Evolutionary conservation across 164 flowering plant genomes (phyloP).

Genomic region (Brasenia schreberi): DNA sequence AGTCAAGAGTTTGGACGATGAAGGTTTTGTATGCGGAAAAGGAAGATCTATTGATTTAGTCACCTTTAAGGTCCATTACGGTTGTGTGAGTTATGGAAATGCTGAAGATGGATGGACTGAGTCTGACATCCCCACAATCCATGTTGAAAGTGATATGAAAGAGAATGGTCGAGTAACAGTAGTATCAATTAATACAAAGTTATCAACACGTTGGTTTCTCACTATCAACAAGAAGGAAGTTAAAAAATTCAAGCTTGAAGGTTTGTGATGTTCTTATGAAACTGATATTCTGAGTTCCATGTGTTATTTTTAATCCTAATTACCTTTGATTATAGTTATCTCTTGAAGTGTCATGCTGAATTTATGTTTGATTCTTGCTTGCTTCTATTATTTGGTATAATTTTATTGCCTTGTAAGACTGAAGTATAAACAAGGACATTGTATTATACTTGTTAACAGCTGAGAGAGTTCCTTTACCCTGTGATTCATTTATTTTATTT

Average conservation of each 20-base stretch:
- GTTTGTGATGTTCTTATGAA: constrained; percentile 16
- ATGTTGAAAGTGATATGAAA: constrained; percentile 31
- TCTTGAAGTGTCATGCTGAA: too few relatives aligned
- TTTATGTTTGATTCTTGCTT: too few relatives aligned
- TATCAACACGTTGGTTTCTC: constrained; percentile 80
- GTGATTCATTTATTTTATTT: too few relatives aligned
- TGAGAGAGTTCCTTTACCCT: too few relatives aligned
- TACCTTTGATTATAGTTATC: too few relatives aligned
- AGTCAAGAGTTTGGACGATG: constrained; percentile 37
- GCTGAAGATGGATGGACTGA: constrained; percentile 55
- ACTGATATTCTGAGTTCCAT: not conserved
- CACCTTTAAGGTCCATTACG: constrained; percentile 67
- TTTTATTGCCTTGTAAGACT: too few relatives aligned
- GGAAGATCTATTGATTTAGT: constrained; percentile 60
- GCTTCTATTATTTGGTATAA: too few relatives aligned
- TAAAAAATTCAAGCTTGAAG: constrained; percentile 63
- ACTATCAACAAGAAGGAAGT: constrained; percentile 60
- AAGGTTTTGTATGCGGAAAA: constrained; percentile 70
- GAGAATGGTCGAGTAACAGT: constrained; percentile 33
- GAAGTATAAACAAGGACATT: too few relatives aligned
- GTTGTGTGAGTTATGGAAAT: constrained; percentile 51
- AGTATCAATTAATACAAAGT: constrained; percentile 51
- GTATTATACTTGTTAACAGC: too few relatives aligned
- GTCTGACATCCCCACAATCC: constrained; percentile 56
- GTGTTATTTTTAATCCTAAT: not conserved